phyloP scores from a whole-genome alignment of 2,329 filamentous ascomycete species.

The Sarocladium strictum region DNA sequence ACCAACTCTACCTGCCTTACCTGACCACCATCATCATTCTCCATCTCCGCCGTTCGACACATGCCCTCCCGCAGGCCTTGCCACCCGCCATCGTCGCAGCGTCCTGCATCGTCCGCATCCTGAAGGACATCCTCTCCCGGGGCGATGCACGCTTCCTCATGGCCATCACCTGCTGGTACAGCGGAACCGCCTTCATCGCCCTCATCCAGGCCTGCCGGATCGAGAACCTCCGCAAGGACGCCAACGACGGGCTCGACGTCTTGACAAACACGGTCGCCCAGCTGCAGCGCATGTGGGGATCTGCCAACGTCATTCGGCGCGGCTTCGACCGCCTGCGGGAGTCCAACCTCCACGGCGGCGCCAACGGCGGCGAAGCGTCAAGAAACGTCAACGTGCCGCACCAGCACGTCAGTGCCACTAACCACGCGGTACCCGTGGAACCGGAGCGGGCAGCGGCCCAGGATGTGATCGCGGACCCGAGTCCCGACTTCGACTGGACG shows the following conservation, averaged over 20 bases:
- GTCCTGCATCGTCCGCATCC: conserved; percentile 30
- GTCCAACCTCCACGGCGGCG: neutral
- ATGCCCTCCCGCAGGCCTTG: conserved; percentile 29
- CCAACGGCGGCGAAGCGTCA: neutral
- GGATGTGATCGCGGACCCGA: neutral
- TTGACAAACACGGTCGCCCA: neutral
- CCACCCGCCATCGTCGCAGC: conserved; percentile 30
- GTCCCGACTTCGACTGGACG: conserved; percentile 1
- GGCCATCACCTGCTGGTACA: conserved; percentile 37
- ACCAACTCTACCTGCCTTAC: conserved; percentile 36
- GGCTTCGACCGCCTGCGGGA: neutral
- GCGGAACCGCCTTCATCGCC: conserved; percentile 33
- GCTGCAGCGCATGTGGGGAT: conserved; percentile 2
- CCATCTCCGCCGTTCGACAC: conserved; percentile 27
- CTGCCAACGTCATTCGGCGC: neutral
- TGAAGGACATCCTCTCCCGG: conserved; percentile 31
- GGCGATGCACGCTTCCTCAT: conserved; percentile 34
- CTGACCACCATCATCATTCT: conserved; percentile 35
- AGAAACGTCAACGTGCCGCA: neutral
- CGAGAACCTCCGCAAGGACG: conserved; percentile 2
- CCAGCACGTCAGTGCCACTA: neutral
- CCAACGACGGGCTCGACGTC: neutral
- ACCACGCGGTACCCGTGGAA: neutral
- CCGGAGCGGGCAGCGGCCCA: neutral
- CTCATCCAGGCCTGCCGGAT: conserved; percentile 26